Evolutionary conservation across 2,329 filamentous ascomycete species (phyloP).

Genomic region (Aspergillus sp.): DNA sequence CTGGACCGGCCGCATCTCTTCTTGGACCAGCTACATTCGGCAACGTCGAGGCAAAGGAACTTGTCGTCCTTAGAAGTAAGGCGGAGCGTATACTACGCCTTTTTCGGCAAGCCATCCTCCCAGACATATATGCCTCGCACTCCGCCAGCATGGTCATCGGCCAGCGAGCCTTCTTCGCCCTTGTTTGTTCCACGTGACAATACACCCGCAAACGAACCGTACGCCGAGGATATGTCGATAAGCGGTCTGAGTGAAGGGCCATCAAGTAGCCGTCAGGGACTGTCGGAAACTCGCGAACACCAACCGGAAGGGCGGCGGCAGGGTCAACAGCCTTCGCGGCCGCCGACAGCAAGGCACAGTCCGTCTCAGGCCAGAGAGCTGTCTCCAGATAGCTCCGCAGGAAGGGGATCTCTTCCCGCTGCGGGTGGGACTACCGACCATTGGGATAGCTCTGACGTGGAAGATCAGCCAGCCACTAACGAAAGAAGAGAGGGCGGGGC

Average conservation of each 20-base stretch:
- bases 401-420: background rate
- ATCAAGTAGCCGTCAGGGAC: background rate
- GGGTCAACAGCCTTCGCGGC: background rate
- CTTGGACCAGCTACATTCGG: slow-evolving; percentile 2
- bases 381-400: background rate
- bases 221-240: background rate
- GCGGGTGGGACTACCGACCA: background rate
- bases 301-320: background rate
- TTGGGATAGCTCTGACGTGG: background rate
- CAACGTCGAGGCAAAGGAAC: slow-evolving; percentile 1
- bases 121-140: background rate
- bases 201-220: background rate
- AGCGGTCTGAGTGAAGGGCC: background rate
- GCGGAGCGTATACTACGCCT: slow-evolving; percentile 5
- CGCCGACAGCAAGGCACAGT: background rate
- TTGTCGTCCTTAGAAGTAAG: slow-evolving; percentile 6
- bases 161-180: background rate
- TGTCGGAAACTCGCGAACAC: background rate
- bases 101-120: slow-evolving; percentile 5
- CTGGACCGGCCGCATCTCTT: slow-evolving; percentile 6
- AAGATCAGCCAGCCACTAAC: background rate
- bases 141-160: background rate
- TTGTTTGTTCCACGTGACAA: slow-evolving; percentile 1
- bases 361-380: background rate
- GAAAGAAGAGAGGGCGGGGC: background rate